Percentiles rank a stretch among this genome's conserved stretches.
These are phyloP conservation scores for Pleurotus djamor DNA, from an alignment of 768 basidiomycete species.

Conservation along the genomic window DNA sequence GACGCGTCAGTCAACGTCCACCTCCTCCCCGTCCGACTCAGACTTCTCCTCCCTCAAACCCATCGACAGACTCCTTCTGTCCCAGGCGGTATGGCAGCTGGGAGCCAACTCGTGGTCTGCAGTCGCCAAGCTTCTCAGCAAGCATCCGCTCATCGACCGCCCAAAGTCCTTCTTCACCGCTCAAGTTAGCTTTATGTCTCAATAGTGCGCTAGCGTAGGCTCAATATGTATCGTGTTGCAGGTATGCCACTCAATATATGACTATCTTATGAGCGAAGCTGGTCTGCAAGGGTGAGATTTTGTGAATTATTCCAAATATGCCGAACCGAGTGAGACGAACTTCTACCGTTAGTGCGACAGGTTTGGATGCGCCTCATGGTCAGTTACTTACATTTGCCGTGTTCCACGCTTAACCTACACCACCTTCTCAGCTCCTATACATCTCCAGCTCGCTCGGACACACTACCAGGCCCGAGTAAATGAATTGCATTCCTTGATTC, in stretches of 20 bases:
- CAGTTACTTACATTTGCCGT: conserved; percentile 12
- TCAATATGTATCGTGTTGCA: conserved; percentile 20
- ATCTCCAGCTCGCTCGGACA: conserved; percentile 72
- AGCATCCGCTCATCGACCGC: conserved; percentile 67
- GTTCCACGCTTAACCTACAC: conserved; percentile 7
- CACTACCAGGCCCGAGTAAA: conserved; percentile 68
- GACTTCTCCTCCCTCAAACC: conserved; percentile 15
- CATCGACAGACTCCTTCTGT: conserved; percentile 75
- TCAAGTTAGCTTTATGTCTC: conserved; percentile 41
- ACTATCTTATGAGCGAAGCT: conserved; percentile 66
- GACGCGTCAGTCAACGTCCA: conserved; percentile 13
- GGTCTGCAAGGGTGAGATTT: conserved; percentile 57
- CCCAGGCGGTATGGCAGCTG: conserved; percentile 85
- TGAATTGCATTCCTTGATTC: conserved; percentile 72
- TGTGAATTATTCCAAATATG: background rate
- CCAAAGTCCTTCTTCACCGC: conserved; percentile 68
- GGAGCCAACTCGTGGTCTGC: conserved; percentile 69
- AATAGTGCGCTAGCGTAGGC: conserved; percentile 11
- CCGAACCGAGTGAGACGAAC: background rate
- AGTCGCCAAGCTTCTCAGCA: conserved; percentile 63
- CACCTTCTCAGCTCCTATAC: conserved; percentile 48
- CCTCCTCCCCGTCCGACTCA: conserved; percentile 10
- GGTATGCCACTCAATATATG: conserved; percentile 70
- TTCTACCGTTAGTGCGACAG: conserved; percentile 24
- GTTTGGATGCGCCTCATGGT: conserved; percentile 55